A percentile compares a stretch with the other conserved stretches of the same genome.
phyloP scores from a whole-genome alignment of 1,284 basidiomycete species.

The Sporisorium reilianum region DNA sequence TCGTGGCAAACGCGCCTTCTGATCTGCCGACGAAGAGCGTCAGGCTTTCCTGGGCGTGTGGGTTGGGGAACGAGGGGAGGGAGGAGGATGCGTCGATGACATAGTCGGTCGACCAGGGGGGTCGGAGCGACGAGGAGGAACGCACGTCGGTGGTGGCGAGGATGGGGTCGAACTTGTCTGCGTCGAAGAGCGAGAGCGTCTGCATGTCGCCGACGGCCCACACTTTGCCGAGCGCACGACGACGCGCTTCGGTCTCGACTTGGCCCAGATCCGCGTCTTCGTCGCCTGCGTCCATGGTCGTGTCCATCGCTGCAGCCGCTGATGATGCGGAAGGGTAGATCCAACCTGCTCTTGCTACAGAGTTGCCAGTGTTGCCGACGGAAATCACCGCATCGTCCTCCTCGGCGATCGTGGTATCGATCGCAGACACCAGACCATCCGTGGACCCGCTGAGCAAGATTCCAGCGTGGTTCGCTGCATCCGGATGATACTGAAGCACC shows the following conservation, averaged over 20 bases:
- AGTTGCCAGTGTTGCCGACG: constrained; percentile 64
- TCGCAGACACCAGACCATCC: constrained; percentile 63
- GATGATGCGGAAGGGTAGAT: constrained; percentile 18
- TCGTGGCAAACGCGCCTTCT: constrained; percentile 37
- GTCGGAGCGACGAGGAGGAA: constrained; percentile 49
- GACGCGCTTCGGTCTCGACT: constrained; percentile 38
- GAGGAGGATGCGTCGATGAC: constrained; percentile 56
- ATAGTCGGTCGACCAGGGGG: constrained; percentile 64
- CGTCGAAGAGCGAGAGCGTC: constrained; percentile 63
- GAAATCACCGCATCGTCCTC: constrained; percentile 67
- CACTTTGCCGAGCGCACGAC: constrained; percentile 53
- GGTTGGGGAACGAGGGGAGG: constrained; percentile 33
- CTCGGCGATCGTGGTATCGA: constrained; percentile 55
- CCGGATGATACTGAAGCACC: constrained; percentile 57
- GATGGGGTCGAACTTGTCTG: constrained; percentile 61
- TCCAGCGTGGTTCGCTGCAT: constrained; percentile 20
- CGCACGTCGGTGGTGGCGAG: constrained; percentile 49
- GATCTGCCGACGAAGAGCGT: constrained; percentile 44
- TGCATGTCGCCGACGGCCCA: constrained; percentile 68
- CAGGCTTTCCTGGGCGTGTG: background rate
- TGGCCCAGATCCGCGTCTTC: constrained; percentile 35
- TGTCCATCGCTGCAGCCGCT: constrained; percentile 25
- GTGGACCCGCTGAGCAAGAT: constrained; percentile 64
- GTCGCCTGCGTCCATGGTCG: constrained; percentile 22
- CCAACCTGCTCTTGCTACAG: constrained; percentile 64